Percentiles rank a stretch among this genome's conserved stretches.
These are phyloP conservation scores for Penicillium sp. DNA, from an alignment of 2,329 filamentous ascomycete genomes.

Conservation along the genomic window DNA sequence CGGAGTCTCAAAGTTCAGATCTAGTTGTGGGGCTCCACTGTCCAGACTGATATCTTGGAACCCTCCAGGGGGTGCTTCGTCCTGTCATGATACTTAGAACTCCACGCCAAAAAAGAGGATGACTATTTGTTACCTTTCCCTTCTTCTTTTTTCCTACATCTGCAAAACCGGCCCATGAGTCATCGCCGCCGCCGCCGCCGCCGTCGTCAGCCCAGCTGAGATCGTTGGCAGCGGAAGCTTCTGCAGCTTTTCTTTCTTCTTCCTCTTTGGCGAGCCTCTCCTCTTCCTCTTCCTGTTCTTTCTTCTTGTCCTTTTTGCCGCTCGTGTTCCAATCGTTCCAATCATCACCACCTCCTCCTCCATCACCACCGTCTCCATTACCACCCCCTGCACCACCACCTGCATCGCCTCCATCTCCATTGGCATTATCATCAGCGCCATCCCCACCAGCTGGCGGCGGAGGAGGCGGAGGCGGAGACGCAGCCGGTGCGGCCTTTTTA, in stretches of 20 bases:
- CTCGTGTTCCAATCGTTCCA: constrained; percentile 44
- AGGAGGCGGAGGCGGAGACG: constrained; percentile 11
- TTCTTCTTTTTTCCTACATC: constrained; percentile 57
- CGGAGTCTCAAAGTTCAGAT: constrained; percentile 57
- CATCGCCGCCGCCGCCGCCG: constrained; percentile 46
- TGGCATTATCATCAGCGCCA: constrained; percentile 45
- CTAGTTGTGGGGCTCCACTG: constrained; percentile 59
- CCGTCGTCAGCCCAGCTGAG: constrained; percentile 51
- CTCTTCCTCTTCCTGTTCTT: constrained; percentile 38
- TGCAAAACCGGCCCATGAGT: constrained; percentile 55
- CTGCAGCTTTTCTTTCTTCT: constrained; percentile 31
- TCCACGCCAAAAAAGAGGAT: too few species aligned
- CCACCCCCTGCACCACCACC: constrained; percentile 36
- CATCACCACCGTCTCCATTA: constrained; percentile 33
- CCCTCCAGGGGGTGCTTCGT: constrained; percentile 48
- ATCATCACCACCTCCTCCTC: constrained; percentile 44
- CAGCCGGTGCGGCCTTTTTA: constrained; percentile 16
- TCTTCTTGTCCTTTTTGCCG: constrained; percentile 35
- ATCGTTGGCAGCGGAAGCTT: constrained; percentile 32
- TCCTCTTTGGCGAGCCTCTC: constrained; percentile 28
- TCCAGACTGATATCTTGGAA: constrained; percentile 72
- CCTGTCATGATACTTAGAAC: constrained; percentile 20
- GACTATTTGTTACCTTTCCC: constrained; percentile 53
- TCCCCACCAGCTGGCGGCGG: constrained; percentile 23
- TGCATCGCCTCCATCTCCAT: constrained; percentile 29